Evolutionary conservation across 1,139 yeast species (phyloP).

Genomic region (Debaryomyces udenii): DNA sequence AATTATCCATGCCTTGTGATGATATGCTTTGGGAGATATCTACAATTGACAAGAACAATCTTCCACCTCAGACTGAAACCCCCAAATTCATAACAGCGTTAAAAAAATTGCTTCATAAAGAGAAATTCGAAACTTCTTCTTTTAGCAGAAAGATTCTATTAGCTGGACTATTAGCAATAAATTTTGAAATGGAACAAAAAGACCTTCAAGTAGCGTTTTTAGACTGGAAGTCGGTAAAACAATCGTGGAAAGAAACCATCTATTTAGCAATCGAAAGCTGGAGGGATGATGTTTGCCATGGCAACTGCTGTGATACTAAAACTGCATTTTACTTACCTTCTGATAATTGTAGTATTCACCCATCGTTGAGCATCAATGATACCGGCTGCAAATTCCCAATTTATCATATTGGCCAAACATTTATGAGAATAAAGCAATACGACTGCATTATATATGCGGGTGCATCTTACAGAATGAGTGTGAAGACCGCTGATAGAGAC

Average conservation of each 20-base stretch:
- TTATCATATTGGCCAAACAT: constrained; percentile 73
- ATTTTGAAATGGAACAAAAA: constrained; percentile 67
- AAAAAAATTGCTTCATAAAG: constrained; percentile 53
- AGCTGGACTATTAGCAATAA: constrained; percentile 63
- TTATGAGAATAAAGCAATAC: constrained; percentile 71
- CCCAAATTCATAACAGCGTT: constrained; percentile 50
- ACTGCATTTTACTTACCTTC: constrained; percentile 5
- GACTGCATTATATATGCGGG: constrained; percentile 83
- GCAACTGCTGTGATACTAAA: constrained; percentile 8
- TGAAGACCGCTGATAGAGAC: constrained; percentile 60
- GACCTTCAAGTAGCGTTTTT: constrained; percentile 42
- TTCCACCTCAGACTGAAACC: constrained; percentile 11
- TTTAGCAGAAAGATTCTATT: constrained; percentile 63
- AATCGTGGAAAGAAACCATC: constrained; percentile 45
- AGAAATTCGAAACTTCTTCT: constrained; percentile 45
- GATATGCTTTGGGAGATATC: constrained; percentile 22
- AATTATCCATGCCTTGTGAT: constrained; percentile 24
- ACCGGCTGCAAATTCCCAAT: constrained; percentile 44
- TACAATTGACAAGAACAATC: constrained; percentile 7
- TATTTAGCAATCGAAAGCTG: constrained; percentile 27
- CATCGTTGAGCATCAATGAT: constrained; percentile 19
- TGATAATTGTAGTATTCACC: background rate
- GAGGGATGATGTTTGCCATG: constrained; percentile 15
- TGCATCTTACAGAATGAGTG: constrained; percentile 81
- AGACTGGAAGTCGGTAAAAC: constrained; percentile 11